These are phyloP conservation scores for Pisolithus albus DNA, from an alignment of 768 basidiomycete genomes.

Conservation along the genomic window DNA sequence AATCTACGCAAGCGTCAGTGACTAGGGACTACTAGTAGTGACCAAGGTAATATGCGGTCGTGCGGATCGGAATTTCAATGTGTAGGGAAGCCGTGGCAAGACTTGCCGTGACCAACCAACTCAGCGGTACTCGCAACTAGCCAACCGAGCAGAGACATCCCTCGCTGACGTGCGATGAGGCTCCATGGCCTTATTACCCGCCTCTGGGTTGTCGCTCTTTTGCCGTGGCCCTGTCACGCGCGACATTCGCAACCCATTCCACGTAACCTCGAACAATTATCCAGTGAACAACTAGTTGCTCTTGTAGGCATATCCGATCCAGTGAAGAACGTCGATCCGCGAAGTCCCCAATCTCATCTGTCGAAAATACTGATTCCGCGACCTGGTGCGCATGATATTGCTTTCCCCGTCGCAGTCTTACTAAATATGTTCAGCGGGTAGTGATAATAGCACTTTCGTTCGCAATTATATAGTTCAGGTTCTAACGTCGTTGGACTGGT, in stretches of 20 bases:
- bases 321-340: constrained; percentile 57
- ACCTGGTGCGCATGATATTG: constrained; percentile 44
- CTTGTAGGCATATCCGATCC: constrained; percentile 58
- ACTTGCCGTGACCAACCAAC: too few relatives aligned
- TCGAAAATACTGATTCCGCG: constrained; percentile 84
- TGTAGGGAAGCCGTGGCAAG: too few relatives aligned
- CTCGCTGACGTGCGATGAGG: constrained; percentile 10
- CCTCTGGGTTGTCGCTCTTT: constrained; percentile 10
- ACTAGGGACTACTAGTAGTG: too few relatives aligned
- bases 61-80: too few relatives aligned
- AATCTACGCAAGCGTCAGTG: neutral
- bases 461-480: constrained; percentile 73
- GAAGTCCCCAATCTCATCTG: constrained; percentile 63
- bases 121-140: too few relatives aligned
- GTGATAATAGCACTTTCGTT: constrained; percentile 74
- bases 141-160: neutral
- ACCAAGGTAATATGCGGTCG: too few relatives aligned
- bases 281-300: constrained; percentile 42
- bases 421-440: constrained; percentile 43
- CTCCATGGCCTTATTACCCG: constrained; percentile 1
- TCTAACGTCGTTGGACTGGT: constrained; percentile 73
- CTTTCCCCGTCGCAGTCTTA: neutral
- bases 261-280: constrained; percentile 37
- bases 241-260: constrained; percentile 27
- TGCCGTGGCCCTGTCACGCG: constrained; percentile 19